Evolutionary conservation across 371 early-diverging fungal species (phyloP).

Genomic region (Lichtheimia ornata): DNA sequence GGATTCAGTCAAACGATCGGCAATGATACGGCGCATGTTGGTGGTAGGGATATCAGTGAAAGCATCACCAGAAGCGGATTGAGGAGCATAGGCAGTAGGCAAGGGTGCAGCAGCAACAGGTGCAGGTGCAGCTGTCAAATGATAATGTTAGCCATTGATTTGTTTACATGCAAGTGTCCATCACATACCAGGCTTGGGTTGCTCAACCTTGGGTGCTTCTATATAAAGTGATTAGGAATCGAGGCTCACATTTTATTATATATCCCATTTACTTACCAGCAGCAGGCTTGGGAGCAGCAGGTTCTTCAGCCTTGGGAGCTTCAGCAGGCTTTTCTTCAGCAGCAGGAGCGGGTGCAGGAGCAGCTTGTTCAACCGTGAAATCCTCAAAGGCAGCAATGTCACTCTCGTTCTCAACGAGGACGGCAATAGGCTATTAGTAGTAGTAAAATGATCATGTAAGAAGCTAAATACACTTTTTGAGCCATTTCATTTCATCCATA

Average conservation of each 20-base stretch:
- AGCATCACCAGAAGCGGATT: slow-evolving; percentile 56
- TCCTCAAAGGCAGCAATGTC: slow-evolving; percentile 87
- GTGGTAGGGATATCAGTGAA: slow-evolving; percentile 83
- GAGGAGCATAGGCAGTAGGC: slow-evolving; percentile 51
- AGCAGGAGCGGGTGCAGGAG: slow-evolving; percentile 43
- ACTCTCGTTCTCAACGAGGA: slow-evolving; percentile 88
- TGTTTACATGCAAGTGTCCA: no score
- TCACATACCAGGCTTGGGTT: no score
- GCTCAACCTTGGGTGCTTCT: no score
- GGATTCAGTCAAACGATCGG: slow-evolving; percentile 80
- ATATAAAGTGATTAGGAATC: no score
- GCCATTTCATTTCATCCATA: slow-evolving; percentile 15
- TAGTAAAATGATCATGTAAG: background rate
- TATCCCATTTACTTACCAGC: slow-evolving; percentile 31
- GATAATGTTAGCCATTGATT: slow-evolving; percentile 10
- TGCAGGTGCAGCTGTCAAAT: slow-evolving; percentile 28
- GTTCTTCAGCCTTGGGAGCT: slow-evolving; percentile 30
- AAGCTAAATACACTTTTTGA: background rate
- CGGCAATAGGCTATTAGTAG: slow-evolving; percentile 81
- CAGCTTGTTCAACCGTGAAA: slow-evolving; percentile 64
- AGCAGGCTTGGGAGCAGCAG: slow-evolving; percentile 45
- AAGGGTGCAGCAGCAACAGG: slow-evolving; percentile 30
- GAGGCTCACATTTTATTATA: background rate
- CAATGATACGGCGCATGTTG: slow-evolving; percentile 94
- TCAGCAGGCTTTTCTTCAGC: slow-evolving; percentile 28